Conservation (phyloP, 306 rosid genomes). For the Dalbergia cochinchinensis region DNA sequence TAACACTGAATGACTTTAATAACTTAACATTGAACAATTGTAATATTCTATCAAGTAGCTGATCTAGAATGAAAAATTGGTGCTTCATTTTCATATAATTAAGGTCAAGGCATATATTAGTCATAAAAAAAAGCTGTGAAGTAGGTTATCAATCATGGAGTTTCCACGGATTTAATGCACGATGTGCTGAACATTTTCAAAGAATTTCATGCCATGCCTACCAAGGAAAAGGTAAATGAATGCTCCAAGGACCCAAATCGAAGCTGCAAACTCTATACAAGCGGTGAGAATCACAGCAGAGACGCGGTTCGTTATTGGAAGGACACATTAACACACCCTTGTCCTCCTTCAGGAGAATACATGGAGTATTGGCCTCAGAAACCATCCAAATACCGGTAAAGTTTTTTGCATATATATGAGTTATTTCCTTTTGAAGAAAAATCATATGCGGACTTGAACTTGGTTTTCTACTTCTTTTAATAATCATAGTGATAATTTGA, state of each 20-base stretch:
- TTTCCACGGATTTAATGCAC: conserved; percentile 49
- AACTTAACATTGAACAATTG: too few relatives aligned
- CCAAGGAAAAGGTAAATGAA: conserved; percentile 55
- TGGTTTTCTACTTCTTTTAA: too few relatives aligned
- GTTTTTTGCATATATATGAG: neutral
- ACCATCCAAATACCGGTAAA: conserved; percentile 63
- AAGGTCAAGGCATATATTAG: too few relatives aligned
- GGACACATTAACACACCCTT: conserved; percentile 64
- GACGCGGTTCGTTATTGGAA: conserved; percentile 67
- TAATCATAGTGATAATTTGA: too few relatives aligned
- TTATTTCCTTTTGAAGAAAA: too few relatives aligned
- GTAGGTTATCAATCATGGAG: conserved; percentile 80
- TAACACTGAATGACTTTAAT: too few relatives aligned
- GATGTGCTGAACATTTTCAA: conserved; percentile 52
- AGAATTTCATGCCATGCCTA: conserved; percentile 68
- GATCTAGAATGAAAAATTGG: neutral
- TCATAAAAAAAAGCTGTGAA: too few relatives aligned
- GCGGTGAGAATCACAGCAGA: conserved; percentile 55
- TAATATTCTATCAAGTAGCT: too few relatives aligned
- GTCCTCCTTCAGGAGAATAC: conserved; percentile 56
- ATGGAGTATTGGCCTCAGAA: conserved; percentile 75
- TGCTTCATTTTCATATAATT: neutral
- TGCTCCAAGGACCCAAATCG: conserved; percentile 61
- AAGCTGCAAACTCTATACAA: conserved; percentile 72
- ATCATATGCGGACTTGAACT: too few relatives aligned